Evolutionary conservation across 2,329 filamentous ascomycete genomes (phyloP), one percentile per base, ranked within the genome.

Genomic region (Aspergillus floridensis): DNA sequence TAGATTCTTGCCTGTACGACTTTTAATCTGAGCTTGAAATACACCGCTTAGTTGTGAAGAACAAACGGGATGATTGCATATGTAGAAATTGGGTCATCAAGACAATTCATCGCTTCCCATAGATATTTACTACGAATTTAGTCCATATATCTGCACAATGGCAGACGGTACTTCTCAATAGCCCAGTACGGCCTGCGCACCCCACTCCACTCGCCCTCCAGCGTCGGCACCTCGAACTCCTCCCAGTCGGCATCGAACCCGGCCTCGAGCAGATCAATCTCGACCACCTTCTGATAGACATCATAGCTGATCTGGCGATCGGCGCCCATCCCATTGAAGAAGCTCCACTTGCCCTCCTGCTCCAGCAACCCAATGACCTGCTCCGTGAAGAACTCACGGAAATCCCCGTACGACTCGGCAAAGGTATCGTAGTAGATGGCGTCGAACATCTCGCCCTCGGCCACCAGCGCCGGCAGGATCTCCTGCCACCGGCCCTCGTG

Each of bases 381-480:
- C 74, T 98, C 95, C 2, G 85, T 88, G 73, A 98, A 96, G 79
- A 98, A 97, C 60, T 87, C 82, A 50, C 89, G 88, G 29, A 98
- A 85, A 73, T 93, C 90, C 2, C 82, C 81, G 76, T 98, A 99
- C 64, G 95, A 91, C 77, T 99, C 95, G 6, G 92, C 95, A 74
- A 98, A 98, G 0, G 95, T 99, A 72, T 99, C 95, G 71, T 97
- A 98, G 80, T 98, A 99, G 66, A 99, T 91, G 29, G 89, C 91
- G 71, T 96, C 91, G 70, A 93, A 93, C 12, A 86, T 79, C 68
- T 89, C 83, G 10, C 89, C 89, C 46, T 86, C 78, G 60, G 86
- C 84, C 1, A 93, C 77, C 7, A 96, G 79, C 53, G 80, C 79
- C 0, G 88, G 89, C 16, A 93, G 80, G 0, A 95, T 78, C 60